These are phyloP conservation scores for Ganoderma lingzhi DNA, from an alignment of 1,284 basidiomycete genomes.

Conservation along the genomic window DNA sequence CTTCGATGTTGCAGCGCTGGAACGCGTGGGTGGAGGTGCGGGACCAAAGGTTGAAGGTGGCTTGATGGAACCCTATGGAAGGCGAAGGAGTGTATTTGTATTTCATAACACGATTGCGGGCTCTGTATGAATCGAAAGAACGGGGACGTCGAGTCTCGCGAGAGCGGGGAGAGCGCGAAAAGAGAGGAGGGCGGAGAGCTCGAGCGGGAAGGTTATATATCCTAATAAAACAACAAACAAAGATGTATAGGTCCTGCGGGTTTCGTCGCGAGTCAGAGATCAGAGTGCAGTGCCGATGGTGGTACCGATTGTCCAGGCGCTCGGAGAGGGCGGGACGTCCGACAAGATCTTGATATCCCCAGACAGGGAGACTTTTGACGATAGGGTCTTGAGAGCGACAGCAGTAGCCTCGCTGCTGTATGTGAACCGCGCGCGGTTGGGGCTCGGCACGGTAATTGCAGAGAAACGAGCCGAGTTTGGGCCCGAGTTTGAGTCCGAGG, in stretches of 20 bases:
- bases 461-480: not conserved
- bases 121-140: not conserved
- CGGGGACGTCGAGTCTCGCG: not conserved
- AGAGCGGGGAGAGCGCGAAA: not conserved
- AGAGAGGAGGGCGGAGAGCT: not conserved
- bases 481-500: not conserved
- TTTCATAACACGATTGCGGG: not conserved
- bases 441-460: not conserved
- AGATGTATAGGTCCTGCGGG: not conserved
- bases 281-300: not conserved
- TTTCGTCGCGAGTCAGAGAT: not conserved
- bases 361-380: not conserved
- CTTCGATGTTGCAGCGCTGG: constrained; percentile 15
- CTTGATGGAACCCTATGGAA: not conserved
- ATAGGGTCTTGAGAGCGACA: not conserved
- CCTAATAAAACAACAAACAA: not conserved
- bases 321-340: not conserved
- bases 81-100: not conserved
- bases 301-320: not conserved
- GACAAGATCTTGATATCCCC: not conserved
- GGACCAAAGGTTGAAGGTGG: not conserved
- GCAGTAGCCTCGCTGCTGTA: not conserved
- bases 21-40: constrained; percentile 8
- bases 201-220: not conserved
- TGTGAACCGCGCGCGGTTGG: not conserved